These are phyloP conservation scores for Aspergillus baeticus DNA, from an alignment of 495 filamentous ascomycete genomes.

Conservation along the genomic window DNA sequence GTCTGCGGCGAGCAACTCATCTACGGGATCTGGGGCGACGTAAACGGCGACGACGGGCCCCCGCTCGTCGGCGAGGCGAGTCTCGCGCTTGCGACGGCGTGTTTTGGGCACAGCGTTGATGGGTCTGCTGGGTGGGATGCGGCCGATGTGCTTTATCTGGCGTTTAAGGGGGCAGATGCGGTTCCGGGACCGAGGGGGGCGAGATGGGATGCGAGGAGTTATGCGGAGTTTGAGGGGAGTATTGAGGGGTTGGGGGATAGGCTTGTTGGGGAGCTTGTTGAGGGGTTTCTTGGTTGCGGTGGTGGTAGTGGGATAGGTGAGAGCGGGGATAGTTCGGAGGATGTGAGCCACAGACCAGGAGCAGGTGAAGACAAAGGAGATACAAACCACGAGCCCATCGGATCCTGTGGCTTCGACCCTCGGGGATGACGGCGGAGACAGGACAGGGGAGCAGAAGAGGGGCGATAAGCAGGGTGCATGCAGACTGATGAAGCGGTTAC, in stretches of 20 bases:
- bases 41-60: conserved; percentile 45
- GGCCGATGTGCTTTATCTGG: conserved; percentile 52
- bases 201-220: conserved; percentile 44
- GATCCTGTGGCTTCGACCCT: too few species aligned
- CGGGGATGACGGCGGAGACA: too few species aligned
- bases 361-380: too few species aligned
- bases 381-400: too few species aligned
- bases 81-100: conserved; percentile 52
- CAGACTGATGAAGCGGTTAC: too few species aligned
- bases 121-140: conserved; percentile 47
- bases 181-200: conserved; percentile 42
- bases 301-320: too few species aligned
- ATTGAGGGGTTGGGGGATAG: conserved; percentile 41
- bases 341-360: too few species aligned
- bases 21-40: conserved; percentile 66
- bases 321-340: too few species aligned
- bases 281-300: too few species aligned
- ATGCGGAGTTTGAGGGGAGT: conserved; percentile 41
- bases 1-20: conserved; percentile 52
- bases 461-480: too few species aligned
- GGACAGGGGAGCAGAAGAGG: too few species aligned
- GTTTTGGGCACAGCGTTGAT: conserved; percentile 41
- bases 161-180: conserved; percentile 46
- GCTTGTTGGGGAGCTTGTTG: conserved; percentile 9
- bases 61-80: conserved; percentile 51